phyloP scores from a whole-genome alignment of 768 basidiomycete genomes.

The Phylloporus sp. region DNA sequence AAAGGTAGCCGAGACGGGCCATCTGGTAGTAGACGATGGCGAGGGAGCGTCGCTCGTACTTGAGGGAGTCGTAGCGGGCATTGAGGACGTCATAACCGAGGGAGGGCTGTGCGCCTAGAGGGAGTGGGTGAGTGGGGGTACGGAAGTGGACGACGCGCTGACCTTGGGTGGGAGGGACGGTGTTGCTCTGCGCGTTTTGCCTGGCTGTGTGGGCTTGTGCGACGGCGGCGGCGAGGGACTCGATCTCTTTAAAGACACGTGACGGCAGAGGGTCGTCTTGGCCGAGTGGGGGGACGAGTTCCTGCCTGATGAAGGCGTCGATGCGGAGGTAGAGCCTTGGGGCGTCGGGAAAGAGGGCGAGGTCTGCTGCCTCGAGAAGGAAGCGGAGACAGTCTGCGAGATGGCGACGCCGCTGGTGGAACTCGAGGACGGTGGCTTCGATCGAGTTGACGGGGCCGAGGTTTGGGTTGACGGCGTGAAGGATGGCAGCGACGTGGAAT shows the following conservation, averaged over 20 bases:
- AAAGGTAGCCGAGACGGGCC: constrained; percentile 57
- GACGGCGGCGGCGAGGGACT: constrained; percentile 50
- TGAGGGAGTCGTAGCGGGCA: constrained; percentile 67
- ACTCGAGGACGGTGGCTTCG: constrained; percentile 62
- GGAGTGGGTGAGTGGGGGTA: constrained; percentile 1
- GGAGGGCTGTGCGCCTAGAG: constrained; percentile 37
- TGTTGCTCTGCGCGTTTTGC: constrained; percentile 56
- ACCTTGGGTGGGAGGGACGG: constrained; percentile 56
- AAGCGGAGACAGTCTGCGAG: constrained; percentile 66
- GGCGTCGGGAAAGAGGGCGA: constrained; percentile 40
- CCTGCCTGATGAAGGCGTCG: constrained; percentile 47
- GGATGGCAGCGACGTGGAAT: constrained; percentile 64
- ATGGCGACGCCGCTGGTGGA: constrained; percentile 64
- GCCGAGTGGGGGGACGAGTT: constrained; percentile 44
- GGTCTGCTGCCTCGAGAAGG: constrained; percentile 59
- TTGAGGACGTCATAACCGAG: constrained; percentile 65
- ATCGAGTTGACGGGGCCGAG: constrained; percentile 50
- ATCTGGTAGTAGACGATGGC: constrained; percentile 59
- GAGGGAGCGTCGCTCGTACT: constrained; percentile 66
- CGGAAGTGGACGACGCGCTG: not conserved
- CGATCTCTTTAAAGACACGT: constrained; percentile 60
- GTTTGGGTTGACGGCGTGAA: constrained; percentile 67
- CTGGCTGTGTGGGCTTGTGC: constrained; percentile 50
- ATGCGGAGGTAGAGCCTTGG: constrained; percentile 48
- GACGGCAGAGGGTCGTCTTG: constrained; percentile 44